Base-by-base conservation (phyloP, 331 rosid species). In the Acacia pycnantha region DNA sequence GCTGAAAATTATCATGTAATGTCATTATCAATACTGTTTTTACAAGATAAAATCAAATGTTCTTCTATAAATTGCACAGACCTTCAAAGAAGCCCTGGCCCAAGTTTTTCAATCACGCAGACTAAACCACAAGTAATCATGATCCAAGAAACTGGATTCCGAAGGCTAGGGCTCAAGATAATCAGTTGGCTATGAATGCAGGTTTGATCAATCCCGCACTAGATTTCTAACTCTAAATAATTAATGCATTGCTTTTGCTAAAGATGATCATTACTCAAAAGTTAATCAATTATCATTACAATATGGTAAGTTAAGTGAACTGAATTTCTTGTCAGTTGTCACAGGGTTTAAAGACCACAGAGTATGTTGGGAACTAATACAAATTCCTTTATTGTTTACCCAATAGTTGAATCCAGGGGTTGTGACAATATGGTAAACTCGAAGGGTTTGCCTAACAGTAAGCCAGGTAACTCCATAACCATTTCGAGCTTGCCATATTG, bases 351-450 rank as follows among this genome's bases (percentile, higher is more conserved):
- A 56, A 35, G 21, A 54, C 6, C 50, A 53, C 2, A n/a, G 68
- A 9, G 19, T 10, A n/a, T 22, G 24, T 75, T 10, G 48, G n/a
- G 35, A 35, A 53, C 78, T 21, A 35, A 13, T 8, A 53, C 24
- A 29, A 54, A 5, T 33, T 35, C 68, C 8, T 33, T 12, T 13
- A 11, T 19, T 53, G 48, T 53, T n/a, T 35, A 21, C 68, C 46
- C 0, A 21, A 54, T 11, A 53, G 68, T n/a, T n/a, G 51, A n/a
- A 35, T 54, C 35, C 26, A 51, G 58, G 58, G 58, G 22, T 18
- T 18, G 58, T 18, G 27, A 50, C 85, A 22, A 77, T 78, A 94
- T 29, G 98, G 91, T 56, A 90, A 43, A 84, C 41, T 37, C 9
- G 41, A 37, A 37, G 41, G 41, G 41, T 37, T 37, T 37, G 7